Base-by-base conservation (phyloP, 768 basidiomycete genomes). In the Russula lepida region DNA sequence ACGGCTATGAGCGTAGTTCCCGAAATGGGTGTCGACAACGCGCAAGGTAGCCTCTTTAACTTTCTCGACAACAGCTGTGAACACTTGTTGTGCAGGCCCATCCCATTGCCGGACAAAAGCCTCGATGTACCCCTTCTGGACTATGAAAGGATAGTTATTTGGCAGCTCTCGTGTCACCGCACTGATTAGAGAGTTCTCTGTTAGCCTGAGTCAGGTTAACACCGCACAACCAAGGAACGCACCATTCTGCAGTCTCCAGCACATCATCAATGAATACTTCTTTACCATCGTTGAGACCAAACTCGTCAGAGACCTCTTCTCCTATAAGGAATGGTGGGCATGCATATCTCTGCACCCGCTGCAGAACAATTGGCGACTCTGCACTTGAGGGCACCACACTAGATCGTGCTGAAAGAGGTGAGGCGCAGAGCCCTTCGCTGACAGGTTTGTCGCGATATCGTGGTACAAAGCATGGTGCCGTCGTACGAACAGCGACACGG, bases 101-200 rank as follows among this genome's bases (percentile, higher is more conserved):
- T 58, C 53, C 88, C 87, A 88, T 51, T 79, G 66, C 13, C 66
- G 41, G 4, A 79, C 75, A 37, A 83, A 69, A 0, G 70, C 59
- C 2, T 66, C 56, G 55, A 89, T 84, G 61, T 79, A 84, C 0
- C 70, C 67, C 11, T 75, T 69, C 52, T 83, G 80, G 0, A 89
- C 83, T 0, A 83, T 73, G 61, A 84, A 88, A 0, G 87, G 86
- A 61, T 82, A 85, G 60, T 80, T 78, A 13, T 80, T 84, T 0
- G 86, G 87, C 0, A 89, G 77, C 65, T 89, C 87, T 2, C 89
- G 81, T 1, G 86, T 85, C 4, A 84, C 78, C 1, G 87, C 81
- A 25, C 89, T 90, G 58, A 12, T 43, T 23, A 46, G 35, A 21
- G 17, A 8, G 15, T 44, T 27, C 8, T 52, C 27, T 43, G 17